Conservation (phyloP, 2,329 filamentous ascomycete species). For the Arthrobotrys sinensis region DNA sequence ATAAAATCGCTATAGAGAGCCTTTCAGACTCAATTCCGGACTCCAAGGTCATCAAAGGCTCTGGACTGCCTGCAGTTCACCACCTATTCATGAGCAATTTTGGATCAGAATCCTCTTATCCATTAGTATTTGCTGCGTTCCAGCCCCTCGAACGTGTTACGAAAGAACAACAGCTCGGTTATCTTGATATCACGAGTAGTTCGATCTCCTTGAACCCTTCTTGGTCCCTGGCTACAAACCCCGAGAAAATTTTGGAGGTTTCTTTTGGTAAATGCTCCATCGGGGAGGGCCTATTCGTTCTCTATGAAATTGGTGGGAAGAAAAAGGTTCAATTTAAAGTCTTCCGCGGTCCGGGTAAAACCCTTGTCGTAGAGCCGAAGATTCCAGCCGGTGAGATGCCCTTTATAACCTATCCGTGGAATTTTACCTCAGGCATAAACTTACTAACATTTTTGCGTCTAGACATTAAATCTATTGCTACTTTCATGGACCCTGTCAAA, state of each 20-base stretch:
- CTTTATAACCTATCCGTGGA: no score
- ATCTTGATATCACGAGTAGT: neutral
- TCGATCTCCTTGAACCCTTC: neutral
- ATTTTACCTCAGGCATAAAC: no score
- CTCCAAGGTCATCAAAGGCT: no score
- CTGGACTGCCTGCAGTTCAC: neutral
- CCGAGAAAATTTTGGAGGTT: neutral
- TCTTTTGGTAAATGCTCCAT: neutral
- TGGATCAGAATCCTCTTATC: neutral
- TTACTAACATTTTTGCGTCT: no score
- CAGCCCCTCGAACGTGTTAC: neutral
- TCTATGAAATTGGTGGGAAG: neutral
- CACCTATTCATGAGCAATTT: neutral
- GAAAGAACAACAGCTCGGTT: neutral
- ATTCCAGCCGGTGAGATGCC: neutral
- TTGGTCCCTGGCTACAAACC: neutral
- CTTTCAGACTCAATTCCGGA: neutral
- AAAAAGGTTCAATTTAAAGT: neutral
- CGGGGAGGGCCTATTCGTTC: neutral
- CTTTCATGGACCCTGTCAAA: neutral
- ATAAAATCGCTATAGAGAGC: neutral
- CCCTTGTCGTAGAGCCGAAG: neutral
- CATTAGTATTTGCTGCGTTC: neutral
- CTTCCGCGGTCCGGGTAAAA: neutral
- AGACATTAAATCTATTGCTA: neutral